Conservation (phyloP, 805 yeast species). For the Kluyveromyces siamensis region DNA sequence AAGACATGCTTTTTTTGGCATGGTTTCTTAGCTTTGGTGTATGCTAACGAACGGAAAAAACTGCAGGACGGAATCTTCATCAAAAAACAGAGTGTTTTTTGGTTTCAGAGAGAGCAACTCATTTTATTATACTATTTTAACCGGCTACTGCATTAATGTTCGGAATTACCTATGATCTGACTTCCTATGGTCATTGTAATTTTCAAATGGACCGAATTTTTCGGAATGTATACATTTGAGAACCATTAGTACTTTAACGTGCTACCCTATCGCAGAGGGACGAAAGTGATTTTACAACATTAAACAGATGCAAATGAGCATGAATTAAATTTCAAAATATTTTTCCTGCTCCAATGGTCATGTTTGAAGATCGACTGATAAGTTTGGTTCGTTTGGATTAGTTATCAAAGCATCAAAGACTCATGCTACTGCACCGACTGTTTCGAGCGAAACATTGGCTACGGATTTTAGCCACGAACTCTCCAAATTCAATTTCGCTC, state of each 20-base stretch:
- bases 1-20: not conserved
- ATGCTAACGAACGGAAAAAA: not conserved
- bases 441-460: not conserved
- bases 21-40: not conserved
- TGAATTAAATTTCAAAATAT: not conserved
- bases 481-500: too few species aligned
- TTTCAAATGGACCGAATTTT: constrained; percentile 6
- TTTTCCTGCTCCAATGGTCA: not conserved
- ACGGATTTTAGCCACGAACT: too few species aligned
- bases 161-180: constrained; percentile 1
- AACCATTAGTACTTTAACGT: constrained; percentile 14
- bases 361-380: constrained; percentile 20
- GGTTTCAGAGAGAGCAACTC: not conserved
- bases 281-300: constrained; percentile 17
- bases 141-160: not conserved
- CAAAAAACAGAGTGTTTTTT: too few species aligned
- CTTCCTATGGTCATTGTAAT: constrained; percentile 4
- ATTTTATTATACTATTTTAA: not conserved
- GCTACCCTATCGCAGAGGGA: constrained; percentile 28
- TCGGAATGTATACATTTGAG: constrained; percentile 19
- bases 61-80: not conserved
- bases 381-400: constrained; percentile 26
- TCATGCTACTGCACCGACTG: not conserved
- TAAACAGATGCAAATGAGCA: not conserved
- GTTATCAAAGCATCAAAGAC: not conserved